Percentiles rank a stretch among this genome's conserved stretches.
These are phyloP conservation scores for Myochromella boudieri DNA, from an alignment of 768 basidiomycete genomes.

Conservation along the genomic window DNA sequence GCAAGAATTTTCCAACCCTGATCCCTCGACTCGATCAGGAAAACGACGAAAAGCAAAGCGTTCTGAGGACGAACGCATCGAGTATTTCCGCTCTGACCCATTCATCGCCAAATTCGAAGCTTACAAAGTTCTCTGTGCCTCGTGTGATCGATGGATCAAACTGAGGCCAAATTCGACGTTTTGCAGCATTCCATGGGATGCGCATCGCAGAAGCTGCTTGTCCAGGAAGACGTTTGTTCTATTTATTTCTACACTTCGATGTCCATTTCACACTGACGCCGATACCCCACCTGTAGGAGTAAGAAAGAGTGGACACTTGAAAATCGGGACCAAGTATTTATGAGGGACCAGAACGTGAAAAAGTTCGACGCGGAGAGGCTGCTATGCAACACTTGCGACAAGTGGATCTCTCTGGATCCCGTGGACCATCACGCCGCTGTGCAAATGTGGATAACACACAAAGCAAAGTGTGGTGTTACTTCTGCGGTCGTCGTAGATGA, in stretches of 20 bases:
- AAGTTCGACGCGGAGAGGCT: constrained; percentile 75
- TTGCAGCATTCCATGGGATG: constrained; percentile 86
- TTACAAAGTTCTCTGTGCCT: constrained; percentile 75
- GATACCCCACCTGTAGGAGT: constrained; percentile 20
- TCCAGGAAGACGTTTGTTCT: constrained; percentile 69
- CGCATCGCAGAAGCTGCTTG: constrained; percentile 79
- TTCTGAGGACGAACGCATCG: constrained; percentile 75
- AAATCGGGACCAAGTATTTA: constrained; percentile 55
- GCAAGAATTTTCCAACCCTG: constrained; percentile 44
- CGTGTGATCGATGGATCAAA: constrained; percentile 84
- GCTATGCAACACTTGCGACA: constrained; percentile 66
- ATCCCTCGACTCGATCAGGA: too few species aligned
- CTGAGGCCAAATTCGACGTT: constrained; percentile 83
- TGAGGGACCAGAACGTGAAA: constrained; percentile 68
- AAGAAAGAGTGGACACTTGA: constrained; percentile 61
- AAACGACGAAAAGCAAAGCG: constrained; percentile 78
- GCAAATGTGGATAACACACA: constrained; percentile 67
- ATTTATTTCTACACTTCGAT: neutral
- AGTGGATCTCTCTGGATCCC: constrained; percentile 59
- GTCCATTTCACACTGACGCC: neutral
- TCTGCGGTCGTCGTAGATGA: too few species aligned
- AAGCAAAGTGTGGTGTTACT: too few species aligned
- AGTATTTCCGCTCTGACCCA: constrained; percentile 66
- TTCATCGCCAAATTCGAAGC: constrained; percentile 82
- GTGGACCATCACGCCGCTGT: constrained; percentile 63